Conservation (phyloP, 306 rosid genomes). For the Abrus pulchellus region DNA sequence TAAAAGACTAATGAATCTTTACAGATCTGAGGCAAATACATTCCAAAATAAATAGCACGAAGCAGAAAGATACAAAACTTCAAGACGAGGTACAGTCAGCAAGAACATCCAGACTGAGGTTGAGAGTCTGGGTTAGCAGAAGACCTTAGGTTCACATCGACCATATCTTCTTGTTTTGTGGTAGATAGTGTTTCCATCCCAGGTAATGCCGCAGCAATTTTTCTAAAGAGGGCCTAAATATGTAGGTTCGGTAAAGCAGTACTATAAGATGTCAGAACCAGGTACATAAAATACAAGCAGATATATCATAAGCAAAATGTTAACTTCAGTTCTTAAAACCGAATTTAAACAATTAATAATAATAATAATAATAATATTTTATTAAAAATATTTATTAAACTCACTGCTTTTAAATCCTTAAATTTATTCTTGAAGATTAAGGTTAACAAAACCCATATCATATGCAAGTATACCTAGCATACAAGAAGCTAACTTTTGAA, state of each 20-base stretch:
- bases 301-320: conserved; percentile 3
- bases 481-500: conserved; percentile 22
- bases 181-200: conserved; percentile 93
- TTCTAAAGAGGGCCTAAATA: conserved; percentile 80
- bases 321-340: too few species aligned
- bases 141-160: conserved; percentile 86
- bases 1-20: conserved; percentile 54
- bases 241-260: conserved; percentile 41
- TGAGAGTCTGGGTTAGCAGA: conserved; percentile 65
- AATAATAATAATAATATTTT: too few species aligned
- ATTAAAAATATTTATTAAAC: too few species aligned
- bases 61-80: conserved; percentile 51
- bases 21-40: conserved; percentile 53
- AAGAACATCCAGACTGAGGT: conserved; percentile 74
- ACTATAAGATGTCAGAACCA: conserved; percentile 38
- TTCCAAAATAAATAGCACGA: conserved; percentile 46
- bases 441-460: too few species aligned
- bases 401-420: too few species aligned
- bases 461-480: conserved; percentile 27
- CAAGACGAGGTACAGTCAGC: conserved; percentile 53
- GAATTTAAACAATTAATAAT: too few species aligned
- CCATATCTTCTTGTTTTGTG: conserved; percentile 93
- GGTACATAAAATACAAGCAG: conserved; percentile 8
- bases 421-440: too few species aligned
- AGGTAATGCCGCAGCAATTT: conserved; percentile 93